Evolutionary conservation across 768 basidiomycete genomes (phyloP), one percentile per base, ranked within the genome.

Genomic region (Amanita pseudoporphyria): DNA sequence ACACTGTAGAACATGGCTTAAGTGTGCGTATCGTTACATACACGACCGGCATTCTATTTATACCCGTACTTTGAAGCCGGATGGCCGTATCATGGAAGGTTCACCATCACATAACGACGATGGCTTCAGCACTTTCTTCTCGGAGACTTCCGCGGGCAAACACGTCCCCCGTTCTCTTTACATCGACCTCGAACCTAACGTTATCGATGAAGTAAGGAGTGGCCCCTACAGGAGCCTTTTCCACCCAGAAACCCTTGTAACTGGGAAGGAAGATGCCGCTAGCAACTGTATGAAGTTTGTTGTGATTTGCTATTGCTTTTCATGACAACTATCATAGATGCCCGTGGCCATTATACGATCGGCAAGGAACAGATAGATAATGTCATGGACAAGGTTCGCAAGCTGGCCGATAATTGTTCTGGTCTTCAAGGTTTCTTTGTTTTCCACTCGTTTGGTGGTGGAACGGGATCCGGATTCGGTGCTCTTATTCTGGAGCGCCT

Each of bases 401-500:
- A 90, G 58, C 82, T 99, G 54, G 90, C 94, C 45, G 96, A 99
- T 71, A 96, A 96, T 72, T 98, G 95, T 73, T 81, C 82, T 44
- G 96, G 96, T 64, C 83, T 99, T 39, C 96, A 99, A 71, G 96
- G 96, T 61, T 99, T 99, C 82, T 98, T 98, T 64, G 90, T 98
- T 63, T 98, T 98, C 82, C 96, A 98, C 74, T 98, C 96, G 16
- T 98, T 99, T 65, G 96, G 96, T 65, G 96, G 96, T 64, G 96
- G 96, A 68, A 98, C 96, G 64, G 96, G 96, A 62, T 99, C 96
- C 54, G 96, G 96, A 63, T 95, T 99, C 61, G 96, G 96, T 65
- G 95, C 96, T 52, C 86, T 99, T 59, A 78, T 99, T 54, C 81
- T 98, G 53, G 96, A 99, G 71, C 84, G 93, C 52, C 84, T 99